Evolutionary conservation across 2,329 filamentous ascomycete genomes (phyloP).

Genomic region (Alternaria triticimaculans): DNA sequence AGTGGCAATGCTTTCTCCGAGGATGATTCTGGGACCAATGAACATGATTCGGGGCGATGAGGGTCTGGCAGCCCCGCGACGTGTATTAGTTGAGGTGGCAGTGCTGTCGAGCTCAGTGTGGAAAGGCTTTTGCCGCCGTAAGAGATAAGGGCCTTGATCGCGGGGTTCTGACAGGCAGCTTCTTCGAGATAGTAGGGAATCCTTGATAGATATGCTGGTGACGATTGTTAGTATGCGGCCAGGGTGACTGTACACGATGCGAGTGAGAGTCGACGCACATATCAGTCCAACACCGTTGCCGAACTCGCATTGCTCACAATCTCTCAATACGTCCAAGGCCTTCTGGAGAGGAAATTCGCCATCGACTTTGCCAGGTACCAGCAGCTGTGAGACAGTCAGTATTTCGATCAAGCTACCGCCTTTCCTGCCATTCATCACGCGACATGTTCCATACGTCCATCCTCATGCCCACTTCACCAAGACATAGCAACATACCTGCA

Average conservation of each 20-base stretch:
- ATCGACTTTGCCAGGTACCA: conserved; percentile 40
- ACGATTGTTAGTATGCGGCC: not conserved
- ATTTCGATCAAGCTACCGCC: conserved; percentile 27
- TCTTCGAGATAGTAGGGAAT: conserved; percentile 44
- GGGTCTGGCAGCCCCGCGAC: conserved; percentile 25
- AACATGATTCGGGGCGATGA: conserved; percentile 30
- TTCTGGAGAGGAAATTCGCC: conserved; percentile 41
- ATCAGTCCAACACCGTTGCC: conserved; percentile 40
- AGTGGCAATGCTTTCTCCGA: not conserved
- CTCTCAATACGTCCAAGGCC: conserved; percentile 32
- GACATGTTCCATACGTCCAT: not conserved
- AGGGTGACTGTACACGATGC: not conserved
- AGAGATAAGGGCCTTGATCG: conserved; percentile 42
- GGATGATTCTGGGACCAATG: conserved; percentile 22
- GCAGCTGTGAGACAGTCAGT: conserved; percentile 51
- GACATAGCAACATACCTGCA: conserved; percentile 46
- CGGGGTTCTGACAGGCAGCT: conserved; percentile 27
- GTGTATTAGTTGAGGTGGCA: conserved; percentile 42
- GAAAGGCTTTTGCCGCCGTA: conserved; percentile 39
- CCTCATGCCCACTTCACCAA: not conserved
- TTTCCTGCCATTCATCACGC: conserved; percentile 42
- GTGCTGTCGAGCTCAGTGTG: conserved; percentile 26
- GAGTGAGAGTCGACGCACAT: conserved; percentile 26
- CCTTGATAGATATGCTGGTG: conserved; percentile 39
- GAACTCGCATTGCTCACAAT: conserved; percentile 32